Base-by-base conservation (phyloP, 2,329 filamentous ascomycete species). In the Botrytis porri region DNA sequence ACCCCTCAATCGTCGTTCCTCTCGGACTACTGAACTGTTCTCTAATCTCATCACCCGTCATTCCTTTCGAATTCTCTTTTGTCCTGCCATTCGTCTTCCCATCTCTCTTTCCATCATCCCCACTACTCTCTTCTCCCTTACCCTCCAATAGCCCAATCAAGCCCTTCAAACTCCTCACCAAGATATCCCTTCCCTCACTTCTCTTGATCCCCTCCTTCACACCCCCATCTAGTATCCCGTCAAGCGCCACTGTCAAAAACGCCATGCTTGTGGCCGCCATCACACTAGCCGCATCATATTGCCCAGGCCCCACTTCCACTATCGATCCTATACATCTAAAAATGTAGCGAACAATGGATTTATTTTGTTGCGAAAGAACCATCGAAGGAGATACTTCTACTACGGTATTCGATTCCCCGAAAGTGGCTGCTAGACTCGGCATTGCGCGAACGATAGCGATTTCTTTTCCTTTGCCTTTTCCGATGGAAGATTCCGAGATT, bases 381-480 rank as follows among this genome's bases (percentile, higher is more conserved):
- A 32, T 41, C 5, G 29, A 32, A 7, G 41, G 41, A 57, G 32
- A 37, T 22, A 73, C 75, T 54, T 80, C 78, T 76, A 97, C 91
- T 70, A 96, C 89, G 1, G 91, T 95, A 91, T 96, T 96, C 77
- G 89, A 91, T 82, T 97, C 90, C 57, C 93, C 85, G 73, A 96
- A 90, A 69, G 93, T 86, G 35, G 90, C 90, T 16, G 93, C 93
- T 0, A 93, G 94, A 84, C 97, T 97, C 77, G 93, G 93, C 88
- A 97, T 94, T 71, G 92, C 93, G 54, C 93, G 87, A 22, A 96
- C 90, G 69, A 97, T 86, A 59, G 88, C 85, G 81, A 88, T 91
- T 16, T 71, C 63, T 29, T 51, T 18, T 14, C 32, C 43, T 39
- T 66, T 51, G 9, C 63, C 43, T 45, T 45, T 62, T 18, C 60